phyloP scores from a whole-genome alignment of 441 rosid genomes.

The Adansonia rubrostipa region DNA sequence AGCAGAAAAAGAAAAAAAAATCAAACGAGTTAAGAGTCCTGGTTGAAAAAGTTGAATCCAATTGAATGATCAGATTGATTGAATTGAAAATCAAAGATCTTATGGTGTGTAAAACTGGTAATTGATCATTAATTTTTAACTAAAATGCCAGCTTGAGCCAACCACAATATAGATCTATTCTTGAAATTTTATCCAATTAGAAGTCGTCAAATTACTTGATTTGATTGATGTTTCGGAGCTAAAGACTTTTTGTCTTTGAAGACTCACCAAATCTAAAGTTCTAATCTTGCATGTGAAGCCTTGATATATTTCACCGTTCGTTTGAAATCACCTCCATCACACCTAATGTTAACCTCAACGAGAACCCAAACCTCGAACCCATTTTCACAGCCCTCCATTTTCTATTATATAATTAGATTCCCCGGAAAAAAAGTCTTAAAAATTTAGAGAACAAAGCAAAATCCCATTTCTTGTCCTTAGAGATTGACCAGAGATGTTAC shows the following conservation, averaged over 20 bases:
- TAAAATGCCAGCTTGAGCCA: no score
- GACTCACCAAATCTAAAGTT: background rate
- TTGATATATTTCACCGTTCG: background rate
- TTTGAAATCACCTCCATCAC: background rate
- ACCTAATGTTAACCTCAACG: background rate
- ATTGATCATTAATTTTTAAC: no score
- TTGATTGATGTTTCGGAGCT: background rate
- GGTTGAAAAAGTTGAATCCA: no score
- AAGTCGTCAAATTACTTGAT: no score
- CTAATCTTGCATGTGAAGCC: conserved; percentile 8
- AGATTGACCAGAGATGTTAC: conserved; percentile 20
- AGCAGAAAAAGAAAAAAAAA: no score
- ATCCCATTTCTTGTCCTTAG: conserved; percentile 7
- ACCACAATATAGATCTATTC: no score
- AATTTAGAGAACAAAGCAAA: background rate
- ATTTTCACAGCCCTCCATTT: background rate
- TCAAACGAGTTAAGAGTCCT: no score
- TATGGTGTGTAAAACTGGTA: no score
- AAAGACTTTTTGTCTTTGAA: conserved; percentile 8
- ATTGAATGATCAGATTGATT: no score
- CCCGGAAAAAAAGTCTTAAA: conserved; percentile 1
- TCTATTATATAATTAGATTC: conserved; percentile 14
- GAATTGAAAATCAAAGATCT: no score
- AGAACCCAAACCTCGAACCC: background rate
- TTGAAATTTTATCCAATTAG: no score